A percentile compares a stretch with the other conserved stretches of the same genome.
phyloP scores from a whole-genome alignment of 805 yeast genomes.

The Candida khao-thaluensis region DNA sequence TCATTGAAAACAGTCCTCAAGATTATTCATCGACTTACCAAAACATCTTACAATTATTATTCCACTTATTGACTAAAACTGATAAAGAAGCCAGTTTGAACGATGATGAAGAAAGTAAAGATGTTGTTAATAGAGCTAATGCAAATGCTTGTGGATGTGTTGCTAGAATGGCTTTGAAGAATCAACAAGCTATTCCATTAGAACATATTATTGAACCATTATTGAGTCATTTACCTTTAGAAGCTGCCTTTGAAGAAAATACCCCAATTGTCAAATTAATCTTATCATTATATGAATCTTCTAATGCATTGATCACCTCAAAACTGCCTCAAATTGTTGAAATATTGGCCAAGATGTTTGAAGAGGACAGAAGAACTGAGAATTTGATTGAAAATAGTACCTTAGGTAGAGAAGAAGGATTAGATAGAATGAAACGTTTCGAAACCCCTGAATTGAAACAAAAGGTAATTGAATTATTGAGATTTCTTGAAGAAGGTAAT shows the following conservation, averaged over 20 bases:
- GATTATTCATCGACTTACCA: conserved; percentile 66
- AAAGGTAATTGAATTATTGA: conserved; percentile 68
- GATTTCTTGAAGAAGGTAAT: conserved; percentile 64
- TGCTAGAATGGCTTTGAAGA: conserved; percentile 80
- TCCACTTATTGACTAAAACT: conserved; percentile 72
- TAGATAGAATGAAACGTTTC: conserved; percentile 77
- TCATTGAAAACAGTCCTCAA: conserved; percentile 53
- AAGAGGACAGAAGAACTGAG: conserved; percentile 71
- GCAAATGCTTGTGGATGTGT: conserved; percentile 98
- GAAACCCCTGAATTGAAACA: conserved; percentile 62
- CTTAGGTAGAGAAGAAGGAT: conserved; percentile 80
- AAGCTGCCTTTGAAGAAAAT: conserved; percentile 89
- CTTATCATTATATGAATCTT: conserved; percentile 64
- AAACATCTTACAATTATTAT: conserved; percentile 69
- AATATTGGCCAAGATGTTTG: conserved; percentile 67
- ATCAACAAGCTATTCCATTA: conserved; percentile 71
- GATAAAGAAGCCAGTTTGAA: conserved; percentile 49
- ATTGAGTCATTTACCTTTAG: conserved; percentile 77
- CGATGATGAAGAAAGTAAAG: conserved; percentile 69
- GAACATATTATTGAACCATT: conserved; percentile 71
- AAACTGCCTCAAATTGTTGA: conserved; percentile 64
- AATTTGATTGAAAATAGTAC: conserved; percentile 71
- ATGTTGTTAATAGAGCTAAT: conserved; percentile 74
- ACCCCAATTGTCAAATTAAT: conserved; percentile 82
- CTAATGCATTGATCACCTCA: conserved; percentile 52